Evolutionary conservation across 2,329 filamentous ascomycete species (phyloP), one percentile per base, ranked within the genome.

Genomic region (Curvularia sp.): DNA sequence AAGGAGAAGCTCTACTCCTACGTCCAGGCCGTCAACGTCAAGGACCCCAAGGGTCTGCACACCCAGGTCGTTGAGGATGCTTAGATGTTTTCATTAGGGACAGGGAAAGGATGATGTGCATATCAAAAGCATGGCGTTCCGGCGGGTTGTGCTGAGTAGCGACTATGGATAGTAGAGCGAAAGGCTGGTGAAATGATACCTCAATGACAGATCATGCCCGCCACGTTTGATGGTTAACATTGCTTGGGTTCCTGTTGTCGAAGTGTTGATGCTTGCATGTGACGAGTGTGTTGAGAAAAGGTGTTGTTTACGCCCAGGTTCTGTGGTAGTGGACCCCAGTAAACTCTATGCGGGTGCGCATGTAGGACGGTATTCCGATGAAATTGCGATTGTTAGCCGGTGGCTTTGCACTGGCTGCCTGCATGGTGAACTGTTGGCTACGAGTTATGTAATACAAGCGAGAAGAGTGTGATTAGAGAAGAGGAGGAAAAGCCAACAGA

Each of bases 1-100:
- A 97, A 97, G 88, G 92, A 99, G 89, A 97, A 96, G 88, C 89
- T 99, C 72, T 99, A 98, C 90, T 95, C 91, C 83, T 97, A 97
- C 85, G 95, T 99, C 75, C 94, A 99, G 89, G 95, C 95, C 76
- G 95, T 99, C 81, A 97, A 97, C 84, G 93, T 98, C 81, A 97
- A 98, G 92, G 91, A 96, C 85, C 89, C 93, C 83, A 98, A 97
- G 92, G 94, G 95, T 82, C 90, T 99, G 75, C 88, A 91, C 80
- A 99, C 95, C 73, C 88, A 90, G 75, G 86, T 96, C 76, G 94
- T 99, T 64, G 87, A 89, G 78, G 86, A 88, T 73, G 80, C 82
- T 69, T 86, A 85, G 71, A 77, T 64, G 54, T 39, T 51, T 42
- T 41, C 20, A 31, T 24, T 43, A 55, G 48, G 60, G 47, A 55